Conservation (phyloP, 78 protist genomes). For the slime mould (Dictyostelium discoideum) region dicty_2.7 NC_007089.4:2796001-2796500, state of each 20-base stretch:
- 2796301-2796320: slow-evolving; percentile 4
- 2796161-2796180: background rate
- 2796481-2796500: background rate
- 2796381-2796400: slow-evolving; percentile 36
- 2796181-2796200: background rate
- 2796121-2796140: no score
- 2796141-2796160: no score
- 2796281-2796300: slow-evolving; percentile 24
- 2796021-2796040: no score
- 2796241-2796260: background rate
- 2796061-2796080: background rate
- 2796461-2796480: slow-evolving; percentile 30
- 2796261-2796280: slow-evolving; percentile 14
- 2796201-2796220: background rate
- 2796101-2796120: no score
- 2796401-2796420: slow-evolving; percentile 39
- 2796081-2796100: background rate
- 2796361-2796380: slow-evolving; percentile 15
- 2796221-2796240: background rate
- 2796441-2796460: background rate
- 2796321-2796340: slow-evolving; percentile 47
- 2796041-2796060: background rate
- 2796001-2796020: no score
- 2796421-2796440: slow-evolving; percentile 30
- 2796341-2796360: slow-evolving; percentile 42